Evolutionary conservation across 345 rosid genomes (phyloP), one percentile per base, ranked within the genome.

Genomic region (Hibiscus mutabilis): DNA sequence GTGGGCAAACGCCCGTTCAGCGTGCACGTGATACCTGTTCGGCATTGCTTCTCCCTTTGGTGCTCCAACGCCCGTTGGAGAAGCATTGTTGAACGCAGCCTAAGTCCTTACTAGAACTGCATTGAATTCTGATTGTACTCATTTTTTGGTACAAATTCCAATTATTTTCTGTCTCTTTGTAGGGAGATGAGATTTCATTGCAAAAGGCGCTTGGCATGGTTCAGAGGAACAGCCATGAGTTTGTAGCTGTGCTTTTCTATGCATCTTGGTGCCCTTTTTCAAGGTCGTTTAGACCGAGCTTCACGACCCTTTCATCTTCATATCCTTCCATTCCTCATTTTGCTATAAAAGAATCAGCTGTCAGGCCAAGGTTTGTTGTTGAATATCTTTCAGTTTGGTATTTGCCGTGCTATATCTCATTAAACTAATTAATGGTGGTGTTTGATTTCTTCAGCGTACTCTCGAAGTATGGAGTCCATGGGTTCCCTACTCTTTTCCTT

Each of bases 221-320:
- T 70, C 80, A 88, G 75, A 79, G 76, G 84, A 79, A 84, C 44
- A 78, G 84, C 35, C 76, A 81, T 68, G 80, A 79, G 29, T 87
- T 85, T 62, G 96, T 87, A 68, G 96, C 98, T 15, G 82, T 91
- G 82, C 91, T 94, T 62, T 94, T 94, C 77, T 91, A 90, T 75
- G 97, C 98, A 62, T 87, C 93, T 2, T 91, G 98, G 97, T 95
- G 99, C 79, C 99, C 97, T 33, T 95, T 95, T 75, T 95, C 99
- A 1, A 79, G 86, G 72, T 76, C 74, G 13, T 84, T 95, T 62
- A 82, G 90, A 47, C 97, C 97, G 2, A 82, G 81, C 52, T 92
- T 95, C 72, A 84, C 88, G 65, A 51, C 84, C 72, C 76, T 95
- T 46, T 79, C 99, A 35, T 83, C 91, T 66, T 72, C 88, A 19